phyloP scores from a whole-genome alignment of 768 basidiomycete genomes.

The Xerocomus potaroensis region DNA sequence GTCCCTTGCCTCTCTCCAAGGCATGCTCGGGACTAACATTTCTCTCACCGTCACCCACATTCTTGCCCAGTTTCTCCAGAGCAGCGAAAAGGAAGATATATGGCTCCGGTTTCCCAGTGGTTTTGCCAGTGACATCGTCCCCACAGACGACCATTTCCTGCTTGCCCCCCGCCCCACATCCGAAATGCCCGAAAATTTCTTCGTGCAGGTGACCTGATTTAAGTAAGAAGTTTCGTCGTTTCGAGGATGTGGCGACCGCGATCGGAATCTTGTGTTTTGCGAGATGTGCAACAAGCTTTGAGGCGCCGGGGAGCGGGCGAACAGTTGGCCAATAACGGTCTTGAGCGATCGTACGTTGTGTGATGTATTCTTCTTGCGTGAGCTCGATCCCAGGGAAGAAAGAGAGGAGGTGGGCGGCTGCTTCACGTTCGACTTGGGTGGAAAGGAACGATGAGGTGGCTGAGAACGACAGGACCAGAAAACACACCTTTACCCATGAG shows the following conservation, averaged over 20 bases:
- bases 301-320: conserved; percentile 67
- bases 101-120: conserved; percentile 74
- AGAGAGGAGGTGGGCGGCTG: conserved; percentile 65
- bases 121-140: conserved; percentile 55
- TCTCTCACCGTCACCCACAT: conserved; percentile 48
- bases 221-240: conserved; percentile 56
- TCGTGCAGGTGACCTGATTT: conserved; percentile 62
- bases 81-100: conserved; percentile 81
- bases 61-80: conserved; percentile 46
- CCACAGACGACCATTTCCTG: conserved; percentile 62
- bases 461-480: not conserved
- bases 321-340: conserved; percentile 68
- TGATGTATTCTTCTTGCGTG: conserved; percentile 55
- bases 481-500: conserved; percentile 78
- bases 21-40: conserved; percentile 33
- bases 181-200: conserved; percentile 45
- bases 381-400: conserved; percentile 73
- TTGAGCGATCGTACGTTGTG: conserved; percentile 52
- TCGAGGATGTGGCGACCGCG: conserved; percentile 76
- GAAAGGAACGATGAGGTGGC: not conserved
- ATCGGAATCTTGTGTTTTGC: conserved; percentile 66
- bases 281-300: conserved; percentile 67
- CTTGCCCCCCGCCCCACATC: conserved; percentile 15
- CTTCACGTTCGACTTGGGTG: conserved; percentile 55
- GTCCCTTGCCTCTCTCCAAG: conserved; percentile 53